These are phyloP conservation scores for Pochonia chlamydosporia DNA, from an alignment of 2,329 filamentous ascomycete species.

Conservation along the genomic window DNA sequence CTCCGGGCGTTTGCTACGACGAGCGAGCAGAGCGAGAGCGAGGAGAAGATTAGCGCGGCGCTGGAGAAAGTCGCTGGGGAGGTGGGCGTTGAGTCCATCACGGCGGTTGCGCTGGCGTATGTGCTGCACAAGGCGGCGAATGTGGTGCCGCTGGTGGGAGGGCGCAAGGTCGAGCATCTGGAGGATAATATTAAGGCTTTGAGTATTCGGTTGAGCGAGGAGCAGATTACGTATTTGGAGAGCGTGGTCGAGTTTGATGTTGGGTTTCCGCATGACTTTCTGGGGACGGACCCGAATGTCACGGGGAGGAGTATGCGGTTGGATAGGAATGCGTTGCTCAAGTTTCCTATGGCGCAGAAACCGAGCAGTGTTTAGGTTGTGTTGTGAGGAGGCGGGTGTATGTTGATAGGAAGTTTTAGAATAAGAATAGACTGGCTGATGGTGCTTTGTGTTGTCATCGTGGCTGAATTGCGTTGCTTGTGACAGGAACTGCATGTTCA, in stretches of 20 bases:
- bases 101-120: conserved; percentile 51
- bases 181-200: conserved; percentile 51
- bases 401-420: no score
- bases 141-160: conserved; percentile 49
- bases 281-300: conserved; percentile 6
- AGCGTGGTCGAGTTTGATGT: conserved; percentile 44
- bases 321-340: background rate
- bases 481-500: no score
- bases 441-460: no score
- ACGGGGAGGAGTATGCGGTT: background rate
- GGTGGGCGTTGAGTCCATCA: conserved; percentile 50
- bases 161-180: conserved; percentile 46
- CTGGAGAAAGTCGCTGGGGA: conserved; percentile 50
- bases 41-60: conserved; percentile 46
- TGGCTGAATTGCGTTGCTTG: no score
- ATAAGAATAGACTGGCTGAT: no score
- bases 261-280: conserved; percentile 35
- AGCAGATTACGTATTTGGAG: conserved; percentile 52
- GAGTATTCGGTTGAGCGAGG: conserved; percentile 38
- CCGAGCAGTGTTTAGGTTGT: background rate
- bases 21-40: conserved; percentile 37
- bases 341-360: background rate
- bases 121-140: conserved; percentile 43
- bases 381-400: no score
- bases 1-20: conserved; percentile 14